phyloP scores from a whole-genome alignment of 805 yeast genomes.

The Candida vaughaniae region DNA sequence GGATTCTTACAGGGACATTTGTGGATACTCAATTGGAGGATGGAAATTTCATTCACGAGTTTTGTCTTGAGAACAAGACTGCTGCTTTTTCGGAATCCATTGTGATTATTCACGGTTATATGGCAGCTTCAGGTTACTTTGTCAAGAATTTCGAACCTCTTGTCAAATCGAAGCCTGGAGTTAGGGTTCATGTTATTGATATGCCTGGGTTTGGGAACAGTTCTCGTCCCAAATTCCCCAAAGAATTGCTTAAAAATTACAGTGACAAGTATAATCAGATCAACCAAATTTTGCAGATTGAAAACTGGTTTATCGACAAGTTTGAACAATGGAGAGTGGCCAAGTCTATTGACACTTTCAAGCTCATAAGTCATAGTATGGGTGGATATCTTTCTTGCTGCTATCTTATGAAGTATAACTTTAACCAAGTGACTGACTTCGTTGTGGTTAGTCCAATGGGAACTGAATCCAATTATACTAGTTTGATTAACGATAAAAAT shows the following conservation, averaged over 20 bases:
- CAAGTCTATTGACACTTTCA: conserved; percentile 24
- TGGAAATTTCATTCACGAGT: conserved; percentile 34
- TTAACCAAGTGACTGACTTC: conserved; percentile 21
- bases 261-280: conserved; percentile 22
- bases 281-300: conserved; percentile 30
- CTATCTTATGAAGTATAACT: conserved; percentile 39
- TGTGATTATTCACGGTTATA: conserved; percentile 43
- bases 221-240: conserved; percentile 39
- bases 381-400: conserved; percentile 42
- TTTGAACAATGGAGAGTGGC: conserved; percentile 35
- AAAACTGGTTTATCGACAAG: conserved; percentile 42
- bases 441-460: conserved; percentile 44
- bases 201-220: conserved; percentile 46
- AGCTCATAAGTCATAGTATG: conserved; percentile 41
- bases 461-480: conserved; percentile 35
- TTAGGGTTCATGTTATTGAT: conserved; percentile 40
- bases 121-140: conserved; percentile 46
- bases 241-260: conserved; percentile 22
- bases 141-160: conserved; percentile 36
- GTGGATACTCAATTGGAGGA: conserved; percentile 30
- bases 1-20: conserved; percentile 19
- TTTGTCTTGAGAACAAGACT: conserved; percentile 25
- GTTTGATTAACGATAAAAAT: conserved; percentile 30
- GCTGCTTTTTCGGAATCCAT: conserved; percentile 8
- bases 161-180: conserved; percentile 28